Percentiles rank a stretch among this genome's conserved stretches.
Evolutionary conservation across 805 yeast species (phyloP).

Genomic region (Starmerella sirachaensis): DNA sequence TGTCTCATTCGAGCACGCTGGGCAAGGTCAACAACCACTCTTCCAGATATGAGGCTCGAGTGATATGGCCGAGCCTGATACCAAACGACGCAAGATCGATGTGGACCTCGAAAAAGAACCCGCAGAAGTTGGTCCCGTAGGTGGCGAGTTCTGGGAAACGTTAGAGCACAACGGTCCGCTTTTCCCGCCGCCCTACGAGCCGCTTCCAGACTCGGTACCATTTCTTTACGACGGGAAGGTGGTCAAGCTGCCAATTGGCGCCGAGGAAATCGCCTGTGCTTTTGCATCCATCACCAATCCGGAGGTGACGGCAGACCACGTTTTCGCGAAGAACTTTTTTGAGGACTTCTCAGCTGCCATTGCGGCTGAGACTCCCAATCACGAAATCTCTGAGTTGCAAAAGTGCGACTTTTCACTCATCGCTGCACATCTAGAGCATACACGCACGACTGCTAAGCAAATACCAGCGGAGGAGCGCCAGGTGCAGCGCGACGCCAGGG

Average conservation of each 20-base stretch:
- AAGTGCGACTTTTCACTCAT: constrained; percentile 72
- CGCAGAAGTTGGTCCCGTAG: background rate
- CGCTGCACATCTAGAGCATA: no score
- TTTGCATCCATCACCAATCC: constrained; percentile 72
- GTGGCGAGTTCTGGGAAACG: constrained; percentile 49
- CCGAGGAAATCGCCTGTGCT: constrained; percentile 95
- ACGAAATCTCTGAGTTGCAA: no score
- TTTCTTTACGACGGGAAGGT: constrained; percentile 66
- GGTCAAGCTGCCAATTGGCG: constrained; percentile 60
- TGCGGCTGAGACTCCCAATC: no score
- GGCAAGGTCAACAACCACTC: no score
- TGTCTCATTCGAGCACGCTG: no score
- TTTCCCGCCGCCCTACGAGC: constrained; percentile 86
- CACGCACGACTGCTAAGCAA: no score
- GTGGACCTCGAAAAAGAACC: background rate
- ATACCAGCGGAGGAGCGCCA: constrained; percentile 39
- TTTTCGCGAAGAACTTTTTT: constrained; percentile 78
- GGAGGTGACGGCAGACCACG: constrained; percentile 80
- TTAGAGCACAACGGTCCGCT: constrained; percentile 82
- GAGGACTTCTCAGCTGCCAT: constrained; percentile 56
- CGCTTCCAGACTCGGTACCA: constrained; percentile 66
- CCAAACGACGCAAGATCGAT: no score
- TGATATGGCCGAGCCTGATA: no score
- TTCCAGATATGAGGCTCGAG: no score
- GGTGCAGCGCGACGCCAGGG: no score